A percentile compares a stretch with the other conserved stretches of the same genome.
Evolutionary conservation across 306 rosid genomes (phyloP).

Genomic region (Neltuma alba): DNA sequence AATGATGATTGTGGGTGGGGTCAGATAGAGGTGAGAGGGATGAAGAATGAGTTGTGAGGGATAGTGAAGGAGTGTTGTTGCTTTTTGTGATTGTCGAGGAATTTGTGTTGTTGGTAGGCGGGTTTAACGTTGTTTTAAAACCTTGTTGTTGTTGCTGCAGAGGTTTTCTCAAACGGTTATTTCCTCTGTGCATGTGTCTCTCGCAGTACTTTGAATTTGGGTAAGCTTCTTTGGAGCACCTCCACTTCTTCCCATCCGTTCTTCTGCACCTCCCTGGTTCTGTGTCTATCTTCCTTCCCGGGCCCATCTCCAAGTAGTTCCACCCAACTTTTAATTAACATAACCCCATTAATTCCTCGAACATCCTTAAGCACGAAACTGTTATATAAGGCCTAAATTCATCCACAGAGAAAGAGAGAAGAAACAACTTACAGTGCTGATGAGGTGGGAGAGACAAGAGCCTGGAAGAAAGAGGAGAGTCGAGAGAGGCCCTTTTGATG

Average conservation of each 20-base stretch:
- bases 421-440: conserved; percentile 57
- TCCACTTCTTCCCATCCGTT: conserved; percentile 98
- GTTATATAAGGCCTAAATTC: conserved; percentile 24
- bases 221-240: conserved; percentile 95
- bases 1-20: conserved; percentile 38
- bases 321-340: conserved; percentile 68
- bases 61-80: conserved; percentile 30
- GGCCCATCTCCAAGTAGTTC: conserved; percentile 89
- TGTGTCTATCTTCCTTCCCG: conserved; percentile 94
- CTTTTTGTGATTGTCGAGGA: conserved; percentile 49
- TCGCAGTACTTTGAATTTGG: conserved; percentile 97
- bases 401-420: not conserved
- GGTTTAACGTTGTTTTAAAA: conserved; percentile 56
- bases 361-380: not conserved
- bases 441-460: conserved; percentile 68
- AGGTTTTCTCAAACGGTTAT: conserved; percentile 99
- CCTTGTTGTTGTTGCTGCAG: conserved; percentile 71
- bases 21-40: conserved; percentile 52
- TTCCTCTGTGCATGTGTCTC: conserved; percentile 99
- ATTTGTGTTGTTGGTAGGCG: conserved; percentile 27
- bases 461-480: conserved; percentile 64
- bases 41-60: conserved; percentile 49
- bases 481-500: conserved; percentile 66
- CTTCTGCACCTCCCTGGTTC: conserved; percentile 99
- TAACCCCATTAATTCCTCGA: not conserved